phyloP scores from a whole-genome alignment of 352 stramenopile species.

The Phytopythium aichiense region DNA sequence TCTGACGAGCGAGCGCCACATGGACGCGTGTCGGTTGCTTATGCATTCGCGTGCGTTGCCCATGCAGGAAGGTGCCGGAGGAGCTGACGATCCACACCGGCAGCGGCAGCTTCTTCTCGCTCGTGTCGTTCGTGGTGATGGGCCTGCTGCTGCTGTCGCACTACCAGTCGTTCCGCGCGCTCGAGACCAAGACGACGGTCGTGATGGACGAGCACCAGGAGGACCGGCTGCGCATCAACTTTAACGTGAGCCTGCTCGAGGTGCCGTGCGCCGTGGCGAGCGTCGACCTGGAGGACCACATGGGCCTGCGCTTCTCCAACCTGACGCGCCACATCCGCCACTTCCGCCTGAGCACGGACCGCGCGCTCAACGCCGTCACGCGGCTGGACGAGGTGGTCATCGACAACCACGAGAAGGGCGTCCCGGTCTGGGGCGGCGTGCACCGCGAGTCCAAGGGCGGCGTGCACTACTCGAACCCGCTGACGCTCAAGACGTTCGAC shows the following conservation, averaged over 20 bases:
- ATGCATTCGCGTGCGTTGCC: neutral
- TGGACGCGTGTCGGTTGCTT: slow-evolving; percentile 2
- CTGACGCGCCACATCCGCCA: slow-evolving; percentile 79
- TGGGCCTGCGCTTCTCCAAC: slow-evolving; percentile 70
- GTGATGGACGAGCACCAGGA: slow-evolving; percentile 75
- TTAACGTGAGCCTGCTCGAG: slow-evolving; percentile 77
- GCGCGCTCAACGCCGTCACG: slow-evolving; percentile 20
- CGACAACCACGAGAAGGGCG: slow-evolving; percentile 51
- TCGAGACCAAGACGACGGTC: slow-evolving; percentile 50
- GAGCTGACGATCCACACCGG: slow-evolving; percentile 61
- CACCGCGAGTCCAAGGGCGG: slow-evolving; percentile 39
- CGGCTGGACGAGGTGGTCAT: slow-evolving; percentile 72
- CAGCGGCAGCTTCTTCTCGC: slow-evolving; percentile 61
- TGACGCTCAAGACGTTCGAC: slow-evolving; percentile 65
- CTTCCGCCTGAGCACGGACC: slow-evolving; percentile 49
- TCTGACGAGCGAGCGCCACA: neutral
- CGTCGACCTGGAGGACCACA: slow-evolving; percentile 79
- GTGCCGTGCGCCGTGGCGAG: slow-evolving; percentile 69
- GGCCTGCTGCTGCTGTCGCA: slow-evolving; percentile 44
- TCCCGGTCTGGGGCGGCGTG: slow-evolving; percentile 62
- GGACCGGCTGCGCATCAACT: slow-evolving; percentile 80
- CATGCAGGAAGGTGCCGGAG: slow-evolving; percentile 62
- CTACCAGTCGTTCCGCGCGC: slow-evolving; percentile 44
- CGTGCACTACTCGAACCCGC: slow-evolving; percentile 70
- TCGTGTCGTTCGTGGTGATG: slow-evolving; percentile 62